These are phyloP conservation scores for Thalassiosira hispida DNA, from an alignment of 352 stramenopile species.

Conservation along the genomic window DNA sequence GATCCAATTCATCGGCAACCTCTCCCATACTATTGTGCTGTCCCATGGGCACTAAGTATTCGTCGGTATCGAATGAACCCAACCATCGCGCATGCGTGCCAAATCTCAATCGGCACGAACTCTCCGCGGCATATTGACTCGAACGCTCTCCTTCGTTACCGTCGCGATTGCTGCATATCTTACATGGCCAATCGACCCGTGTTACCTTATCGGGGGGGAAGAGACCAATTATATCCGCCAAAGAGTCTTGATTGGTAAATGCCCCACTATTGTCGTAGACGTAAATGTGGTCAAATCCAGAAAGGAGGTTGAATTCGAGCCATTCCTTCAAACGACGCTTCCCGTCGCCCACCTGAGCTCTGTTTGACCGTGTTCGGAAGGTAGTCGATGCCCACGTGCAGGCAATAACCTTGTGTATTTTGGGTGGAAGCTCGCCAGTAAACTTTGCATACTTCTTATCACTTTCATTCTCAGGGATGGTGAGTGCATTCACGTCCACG, in stretches of 20 bases:
- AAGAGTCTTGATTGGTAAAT: slow-evolving; percentile 67
- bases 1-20: slow-evolving; percentile 71
- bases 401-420: slow-evolving; percentile 68
- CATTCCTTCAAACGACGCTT: slow-evolving; percentile 79
- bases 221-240: slow-evolving; percentile 70
- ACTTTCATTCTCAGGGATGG: slow-evolving; percentile 20
- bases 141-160: slow-evolving; percentile 76
- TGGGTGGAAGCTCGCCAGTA: slow-evolving; percentile 15
- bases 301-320: slow-evolving; percentile 76
- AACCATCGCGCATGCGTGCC: slow-evolving; percentile 77
- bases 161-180: slow-evolving; percentile 82
- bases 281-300: slow-evolving; percentile 84
- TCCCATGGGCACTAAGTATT: slow-evolving; percentile 79
- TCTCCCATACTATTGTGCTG: slow-evolving; percentile 62
- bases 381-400: slow-evolving; percentile 78
- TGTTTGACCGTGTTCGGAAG: slow-evolving; percentile 72
- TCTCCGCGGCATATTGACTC: slow-evolving; percentile 81
- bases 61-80: slow-evolving; percentile 76
- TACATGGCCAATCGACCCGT: slow-evolving; percentile 74
- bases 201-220: slow-evolving; percentile 75
- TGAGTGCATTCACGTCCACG: slow-evolving; percentile 21
- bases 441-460: slow-evolving; percentile 21
- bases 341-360: slow-evolving; percentile 71
- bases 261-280: slow-evolving; percentile 82
- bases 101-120: slow-evolving; percentile 79